Evolutionary conservation across 768 basidiomycete genomes (phyloP).

Genomic region (Russula sp.): DNA sequence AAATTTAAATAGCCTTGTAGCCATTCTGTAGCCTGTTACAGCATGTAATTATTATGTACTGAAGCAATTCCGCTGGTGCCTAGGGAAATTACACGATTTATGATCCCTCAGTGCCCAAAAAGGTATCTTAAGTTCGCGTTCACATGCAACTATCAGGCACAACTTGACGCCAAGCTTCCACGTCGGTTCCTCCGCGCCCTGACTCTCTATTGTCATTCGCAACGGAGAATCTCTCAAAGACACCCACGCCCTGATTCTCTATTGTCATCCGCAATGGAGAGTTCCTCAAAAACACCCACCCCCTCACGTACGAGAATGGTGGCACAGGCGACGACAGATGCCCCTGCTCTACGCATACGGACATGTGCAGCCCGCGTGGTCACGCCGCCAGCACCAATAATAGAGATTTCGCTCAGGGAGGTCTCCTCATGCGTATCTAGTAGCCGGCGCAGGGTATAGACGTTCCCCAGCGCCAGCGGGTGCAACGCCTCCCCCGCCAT

Average conservation of each 20-base stretch:
- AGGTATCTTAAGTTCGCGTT: background rate
- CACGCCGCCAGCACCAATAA: conserved; percentile 84
- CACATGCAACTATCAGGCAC: background rate
- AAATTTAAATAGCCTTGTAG: background rate
- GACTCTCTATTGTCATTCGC: conserved; percentile 26
- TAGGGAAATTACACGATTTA: background rate
- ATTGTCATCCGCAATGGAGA: conserved; percentile 28
- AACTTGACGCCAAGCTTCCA: conserved; percentile 65
- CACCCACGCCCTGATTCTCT: conserved; percentile 28
- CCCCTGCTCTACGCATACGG: conserved; percentile 72
- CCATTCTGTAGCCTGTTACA: background rate
- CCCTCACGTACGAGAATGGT: conserved; percentile 41
- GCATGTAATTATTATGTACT: conserved; percentile 6
- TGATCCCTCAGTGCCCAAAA: background rate
- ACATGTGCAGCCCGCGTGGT: conserved; percentile 48
- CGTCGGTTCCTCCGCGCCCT: conserved; percentile 23
- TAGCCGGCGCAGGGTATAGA: conserved; percentile 50
- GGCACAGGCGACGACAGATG: conserved; percentile 59
- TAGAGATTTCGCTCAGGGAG: conserved; percentile 41
- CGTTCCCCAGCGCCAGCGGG: conserved; percentile 71
- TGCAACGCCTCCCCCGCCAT: conserved; percentile 74
- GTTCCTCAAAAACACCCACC: conserved; percentile 31
- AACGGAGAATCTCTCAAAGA: conserved; percentile 29
- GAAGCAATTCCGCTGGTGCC: background rate
- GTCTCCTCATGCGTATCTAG: conserved; percentile 37